A percentile compares a stretch with the other conserved stretches of the same genome.
phyloP scores from a whole-genome alignment of 2,329 filamentous ascomycete genomes.

The Penicillium psychrosexuale region DNA sequence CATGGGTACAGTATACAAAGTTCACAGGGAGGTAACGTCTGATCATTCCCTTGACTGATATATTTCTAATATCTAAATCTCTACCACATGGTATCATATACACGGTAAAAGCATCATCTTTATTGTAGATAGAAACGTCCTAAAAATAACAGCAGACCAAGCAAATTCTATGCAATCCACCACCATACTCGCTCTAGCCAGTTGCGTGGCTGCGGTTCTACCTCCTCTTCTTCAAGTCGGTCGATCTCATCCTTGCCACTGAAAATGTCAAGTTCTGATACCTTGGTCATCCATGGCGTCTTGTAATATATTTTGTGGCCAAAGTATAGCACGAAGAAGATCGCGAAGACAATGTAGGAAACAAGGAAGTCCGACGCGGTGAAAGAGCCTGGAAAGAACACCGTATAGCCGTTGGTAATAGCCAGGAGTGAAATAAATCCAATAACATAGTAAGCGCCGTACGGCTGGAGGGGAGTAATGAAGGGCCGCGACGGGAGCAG shows the following conservation, averaged over 20 bases:
- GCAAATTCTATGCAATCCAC: constrained; percentile 42
- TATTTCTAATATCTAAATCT: neutral
- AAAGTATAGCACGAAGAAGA: constrained; percentile 46
- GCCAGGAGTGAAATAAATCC: constrained; percentile 49
- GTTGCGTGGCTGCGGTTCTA: constrained; percentile 42
- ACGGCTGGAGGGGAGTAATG: constrained; percentile 52
- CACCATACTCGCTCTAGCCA: constrained; percentile 46
- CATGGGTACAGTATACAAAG: neutral
- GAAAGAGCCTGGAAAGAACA: constrained; percentile 50
- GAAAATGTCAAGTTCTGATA: constrained; percentile 45
- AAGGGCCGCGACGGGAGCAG: constrained; percentile 50
- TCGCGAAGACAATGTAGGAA: constrained; percentile 54
- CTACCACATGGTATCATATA: neutral
- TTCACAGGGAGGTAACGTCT: neutral
- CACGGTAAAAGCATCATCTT: neutral
- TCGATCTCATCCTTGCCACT: constrained; percentile 48
- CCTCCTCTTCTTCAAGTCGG: constrained; percentile 42
- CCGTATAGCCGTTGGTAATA: constrained; percentile 57
- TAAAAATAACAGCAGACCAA: neutral
- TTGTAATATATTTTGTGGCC: constrained; percentile 37
- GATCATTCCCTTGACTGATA: neutral
- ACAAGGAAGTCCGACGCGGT: constrained; percentile 51
- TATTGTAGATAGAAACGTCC: neutral
- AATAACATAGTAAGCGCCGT: constrained; percentile 51
- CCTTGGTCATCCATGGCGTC: constrained; percentile 31